A percentile compares a stretch with the other conserved stretches of the same genome.
These are phyloP conservation scores for Mortierella claussenii DNA, from an alignment of 192 early-diverging fungal species.

Conservation along the genomic window DNA sequence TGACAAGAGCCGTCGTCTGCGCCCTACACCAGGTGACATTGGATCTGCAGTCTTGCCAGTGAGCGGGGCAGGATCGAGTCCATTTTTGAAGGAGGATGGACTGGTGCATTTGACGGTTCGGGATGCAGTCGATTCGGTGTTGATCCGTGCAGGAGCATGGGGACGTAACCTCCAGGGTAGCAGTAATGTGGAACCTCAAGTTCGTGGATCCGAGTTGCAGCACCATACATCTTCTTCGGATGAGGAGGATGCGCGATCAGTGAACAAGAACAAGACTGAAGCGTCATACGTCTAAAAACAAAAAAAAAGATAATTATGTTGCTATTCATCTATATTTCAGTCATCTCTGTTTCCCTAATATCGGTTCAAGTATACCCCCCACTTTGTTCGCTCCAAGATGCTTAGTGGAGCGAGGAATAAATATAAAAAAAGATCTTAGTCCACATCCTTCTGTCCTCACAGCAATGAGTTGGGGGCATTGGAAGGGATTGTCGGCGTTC, in stretches of 20 bases:
- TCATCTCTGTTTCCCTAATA: neutral
- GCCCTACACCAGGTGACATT: slow-evolving; percentile 25
- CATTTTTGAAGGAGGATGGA: slow-evolving; percentile 50
- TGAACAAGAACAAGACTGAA: slow-evolving; percentile 24
- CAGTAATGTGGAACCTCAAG: neutral
- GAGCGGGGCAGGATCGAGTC: slow-evolving; percentile 21
- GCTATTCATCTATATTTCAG: neutral
- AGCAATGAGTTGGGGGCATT: no score
- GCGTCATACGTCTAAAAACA: slow-evolving; percentile 30
- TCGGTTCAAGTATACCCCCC: neutral
- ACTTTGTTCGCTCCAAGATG: no score
- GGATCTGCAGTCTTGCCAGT: slow-evolving; percentile 24
- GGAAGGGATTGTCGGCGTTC: no score
- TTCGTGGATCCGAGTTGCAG: neutral
- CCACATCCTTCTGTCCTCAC: no score
- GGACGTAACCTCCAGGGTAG: neutral
- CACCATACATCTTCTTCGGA: neutral
- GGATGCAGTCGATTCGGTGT: slow-evolving; percentile 36
- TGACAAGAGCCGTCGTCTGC: neutral
- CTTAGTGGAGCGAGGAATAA: no score
- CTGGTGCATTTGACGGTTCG: slow-evolving; percentile 52
- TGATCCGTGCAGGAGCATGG: slow-evolving; percentile 16
- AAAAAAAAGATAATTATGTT: neutral
- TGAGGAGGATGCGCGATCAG: slow-evolving; percentile 11
- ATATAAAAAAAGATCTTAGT: no score